Percentiles rank a stretch among this genome's conserved stretches.
phyloP scores from a whole-genome alignment of 345 rosid genomes.

The Hevea brasiliensis region DNA sequence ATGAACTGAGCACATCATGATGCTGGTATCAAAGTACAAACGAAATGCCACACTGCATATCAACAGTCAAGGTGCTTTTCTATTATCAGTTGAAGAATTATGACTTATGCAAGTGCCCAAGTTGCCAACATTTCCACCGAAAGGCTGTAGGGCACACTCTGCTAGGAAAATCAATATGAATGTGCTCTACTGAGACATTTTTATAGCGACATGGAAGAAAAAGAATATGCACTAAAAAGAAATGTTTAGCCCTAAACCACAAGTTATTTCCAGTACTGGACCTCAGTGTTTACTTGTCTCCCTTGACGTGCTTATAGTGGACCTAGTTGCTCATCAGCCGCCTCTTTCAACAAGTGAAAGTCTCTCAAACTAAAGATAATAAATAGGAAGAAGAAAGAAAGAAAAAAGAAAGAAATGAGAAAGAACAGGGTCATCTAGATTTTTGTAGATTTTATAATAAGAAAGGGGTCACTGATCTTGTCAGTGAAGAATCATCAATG shows the following conservation, averaged over 20 bases:
- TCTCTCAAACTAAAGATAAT: background rate
- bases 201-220: conserved; percentile 9
- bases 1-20: background rate
- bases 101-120: conserved; percentile 3
- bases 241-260: conserved; percentile 10
- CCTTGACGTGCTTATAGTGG: conserved; percentile 31
- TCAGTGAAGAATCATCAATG: background rate
- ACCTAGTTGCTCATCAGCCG: conserved; percentile 14
- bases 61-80: background rate
- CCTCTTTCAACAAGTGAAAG: background rate
- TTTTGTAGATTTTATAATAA: background rate
- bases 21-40: conserved; percentile 2
- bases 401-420: background rate
- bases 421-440: background rate
- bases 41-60: background rate
- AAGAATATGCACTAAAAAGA: conserved; percentile 15
- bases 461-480: background rate
- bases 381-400: background rate
- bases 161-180: conserved; percentile 7
- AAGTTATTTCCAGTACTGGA: conserved; percentile 34
- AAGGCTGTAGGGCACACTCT: conserved; percentile 12
- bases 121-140: conserved; percentile 18
- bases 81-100: background rate
- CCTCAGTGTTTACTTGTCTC: conserved; percentile 34
- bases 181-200: conserved; percentile 1